Base-by-base conservation (phyloP, 2,329 filamentous ascomycete species). In the Pseudogymnoascus sp. region DNA sequence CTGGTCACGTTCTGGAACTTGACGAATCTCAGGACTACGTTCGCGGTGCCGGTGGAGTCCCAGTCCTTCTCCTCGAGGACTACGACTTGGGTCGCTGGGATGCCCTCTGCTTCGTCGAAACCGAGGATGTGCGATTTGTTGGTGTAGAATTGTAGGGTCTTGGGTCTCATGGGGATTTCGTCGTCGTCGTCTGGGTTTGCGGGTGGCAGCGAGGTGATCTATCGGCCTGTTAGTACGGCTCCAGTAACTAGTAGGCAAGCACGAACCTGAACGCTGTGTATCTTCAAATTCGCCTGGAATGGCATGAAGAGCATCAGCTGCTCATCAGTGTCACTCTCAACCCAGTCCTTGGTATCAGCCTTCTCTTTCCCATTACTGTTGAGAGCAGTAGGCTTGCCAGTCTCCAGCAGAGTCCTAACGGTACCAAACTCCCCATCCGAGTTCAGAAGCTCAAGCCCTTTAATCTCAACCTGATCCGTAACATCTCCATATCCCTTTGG, bases 301-400 rank as follows among this genome's bases (percentile, higher is more conserved):
- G 95, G 93, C 63, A 96, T 82, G 76, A 88, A 97, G 56, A 99
- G 83, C 83, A 97, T 90, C 66, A 99, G 80, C 80, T 99, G 95
- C 78, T 97, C 93, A 73, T 99, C 95, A 37, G 93, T 96, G 73
- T 97, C 93, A 75, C 91, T 97, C 80, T 97, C 91, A 21, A 97
- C 87, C 88, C 90, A 97, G 76, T 99, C 93, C 72, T 84, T 85
- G n/a, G 59, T 60, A 38, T 60, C 59, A 62, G 67, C 67, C 28
- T 78, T 74, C 16, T 74, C 76, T 72, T 86, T 86, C 63, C 78
- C 82, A 70, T 86, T 85, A 59, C 76, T 74, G 23, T 72, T 72
- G 63, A 93, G 75, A 1, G 81, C 81, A 62, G 81, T 85, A 5
- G 93, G 93, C 75, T 88, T 86, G 63, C 80, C 77, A 3, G 70